phyloP scores from a whole-genome alignment of 306 rosid genomes.

The Cercis canadensis region DNA sequence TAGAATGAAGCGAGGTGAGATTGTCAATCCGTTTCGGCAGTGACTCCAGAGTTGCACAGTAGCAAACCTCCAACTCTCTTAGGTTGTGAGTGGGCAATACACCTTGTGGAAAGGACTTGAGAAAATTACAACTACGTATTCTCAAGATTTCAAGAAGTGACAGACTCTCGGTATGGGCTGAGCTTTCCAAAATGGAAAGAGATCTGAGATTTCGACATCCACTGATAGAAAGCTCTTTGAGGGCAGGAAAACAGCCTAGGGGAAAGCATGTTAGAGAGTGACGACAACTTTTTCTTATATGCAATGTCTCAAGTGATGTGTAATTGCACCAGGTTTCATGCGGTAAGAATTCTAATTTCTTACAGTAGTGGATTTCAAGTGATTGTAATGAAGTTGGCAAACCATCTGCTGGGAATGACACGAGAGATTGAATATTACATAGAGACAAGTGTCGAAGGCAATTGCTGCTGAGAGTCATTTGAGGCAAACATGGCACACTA shows the following conservation, averaged over 20 bases:
- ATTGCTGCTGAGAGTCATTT: too few species aligned
- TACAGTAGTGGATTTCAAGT: not conserved
- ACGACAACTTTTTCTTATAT: not conserved
- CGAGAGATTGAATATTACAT: not conserved
- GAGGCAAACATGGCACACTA: too few species aligned
- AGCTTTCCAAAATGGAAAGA: not conserved
- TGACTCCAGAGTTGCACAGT: too few species aligned
- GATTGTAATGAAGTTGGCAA: slow-evolving; percentile 21
- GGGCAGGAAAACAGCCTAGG: slow-evolving; percentile 16
- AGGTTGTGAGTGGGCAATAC: too few species aligned
- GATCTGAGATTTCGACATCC: not conserved
- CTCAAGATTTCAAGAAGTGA: not conserved
- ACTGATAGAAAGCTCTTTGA: not conserved
- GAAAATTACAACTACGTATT: not conserved
- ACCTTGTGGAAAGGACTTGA: slow-evolving; percentile 11
- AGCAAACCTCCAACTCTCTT: too few species aligned
- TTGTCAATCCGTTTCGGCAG: not conserved
- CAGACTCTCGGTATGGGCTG: slow-evolving; percentile 10
- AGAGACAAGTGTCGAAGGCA: too few species aligned
- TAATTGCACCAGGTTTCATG: slow-evolving; percentile 12
- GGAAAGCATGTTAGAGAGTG: slow-evolving; percentile 23
- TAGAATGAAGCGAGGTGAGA: slow-evolving; percentile 1
- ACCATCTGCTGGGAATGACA: slow-evolving; percentile 7
- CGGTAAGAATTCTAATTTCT: slow-evolving; percentile 24
- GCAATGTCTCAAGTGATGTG: slow-evolving; percentile 18